These are phyloP conservation scores for Clonostachys byssicola DNA, from an alignment of 2,329 filamentous ascomycete genomes.

Conservation along the genomic window DNA sequence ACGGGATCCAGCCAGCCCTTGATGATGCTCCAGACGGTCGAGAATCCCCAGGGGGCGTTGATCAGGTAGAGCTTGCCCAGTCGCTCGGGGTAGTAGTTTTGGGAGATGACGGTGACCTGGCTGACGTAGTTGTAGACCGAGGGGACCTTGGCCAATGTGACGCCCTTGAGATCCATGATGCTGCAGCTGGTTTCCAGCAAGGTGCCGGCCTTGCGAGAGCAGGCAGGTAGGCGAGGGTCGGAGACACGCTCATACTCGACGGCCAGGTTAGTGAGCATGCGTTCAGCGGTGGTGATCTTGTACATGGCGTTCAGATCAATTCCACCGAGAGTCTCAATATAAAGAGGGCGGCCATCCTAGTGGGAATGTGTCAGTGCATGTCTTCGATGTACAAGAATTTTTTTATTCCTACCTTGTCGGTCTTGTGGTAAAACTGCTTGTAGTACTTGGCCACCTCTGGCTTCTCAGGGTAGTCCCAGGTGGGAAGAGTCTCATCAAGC, in stretches of 20 bases:
- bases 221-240: constrained; percentile 90
- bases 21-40: constrained; percentile 76
- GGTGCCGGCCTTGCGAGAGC: constrained; percentile 84
- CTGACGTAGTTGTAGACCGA: constrained; percentile 87
- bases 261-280: constrained; percentile 95
- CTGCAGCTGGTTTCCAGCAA: constrained; percentile 97
- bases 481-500: constrained; percentile 75
- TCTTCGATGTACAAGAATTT: neutral
- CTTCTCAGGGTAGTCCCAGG: constrained; percentile 87
- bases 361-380: neutral
- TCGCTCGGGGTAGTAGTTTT: constrained; percentile 99
- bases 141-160: constrained; percentile 75
- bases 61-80: constrained; percentile 95
- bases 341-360: constrained; percentile 91
- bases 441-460: constrained; percentile 83
- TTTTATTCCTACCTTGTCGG: constrained; percentile 61
- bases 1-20: constrained; percentile 96
- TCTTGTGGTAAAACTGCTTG: constrained; percentile 99
- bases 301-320: constrained; percentile 88
- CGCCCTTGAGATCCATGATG: constrained; percentile 96
- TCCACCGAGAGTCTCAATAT: constrained; percentile 93
- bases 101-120: constrained; percentile 81
- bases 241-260: constrained; percentile 96
- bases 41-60: constrained; percentile 97
- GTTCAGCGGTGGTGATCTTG: constrained; percentile 87